phyloP scores from a whole-genome alignment of 192 early-diverging fungal genomes.

The Ambispora gerdemannii region DNA sequence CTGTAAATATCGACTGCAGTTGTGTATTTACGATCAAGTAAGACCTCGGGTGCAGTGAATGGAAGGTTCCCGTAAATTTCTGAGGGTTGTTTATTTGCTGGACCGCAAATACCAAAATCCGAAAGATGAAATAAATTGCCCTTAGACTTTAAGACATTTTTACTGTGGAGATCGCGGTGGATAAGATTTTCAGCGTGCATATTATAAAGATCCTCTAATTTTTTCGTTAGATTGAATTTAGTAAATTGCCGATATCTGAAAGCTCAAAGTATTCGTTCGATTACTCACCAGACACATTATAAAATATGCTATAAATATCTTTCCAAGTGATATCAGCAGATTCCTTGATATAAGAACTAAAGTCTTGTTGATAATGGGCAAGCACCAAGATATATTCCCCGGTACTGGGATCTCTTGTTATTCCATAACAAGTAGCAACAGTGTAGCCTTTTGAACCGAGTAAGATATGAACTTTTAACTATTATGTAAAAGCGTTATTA shows the following conservation, averaged over 20 bases:
- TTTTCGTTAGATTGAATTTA: no score
- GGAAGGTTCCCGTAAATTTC: neutral
- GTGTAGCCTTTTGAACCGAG: neutral
- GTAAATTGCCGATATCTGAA: no score
- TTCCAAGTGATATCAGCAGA: conserved; percentile 37
- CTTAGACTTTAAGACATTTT: neutral
- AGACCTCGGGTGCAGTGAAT: neutral
- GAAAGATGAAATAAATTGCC: neutral
- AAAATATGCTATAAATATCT: conserved; percentile 31
- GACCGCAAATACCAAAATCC: neutral
- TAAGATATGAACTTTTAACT: neutral
- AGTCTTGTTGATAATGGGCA: neutral
- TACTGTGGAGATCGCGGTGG: conserved; percentile 35
- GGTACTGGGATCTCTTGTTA: neutral
- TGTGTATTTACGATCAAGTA: neutral
- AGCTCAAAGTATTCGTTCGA: no score
- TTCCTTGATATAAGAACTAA: conserved; percentile 34
- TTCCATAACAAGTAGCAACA: neutral
- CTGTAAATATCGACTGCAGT: neutral
- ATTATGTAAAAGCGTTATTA: neutral
- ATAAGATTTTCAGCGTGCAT: conserved; percentile 43
- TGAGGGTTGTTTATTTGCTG: neutral
- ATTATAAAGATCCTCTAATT: conserved; percentile 35
- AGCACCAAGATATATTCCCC: neutral
- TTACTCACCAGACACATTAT: no score